phyloP scores from a whole-genome alignment of 83 land plant genomes.

The Larix sibirica region DNA sequence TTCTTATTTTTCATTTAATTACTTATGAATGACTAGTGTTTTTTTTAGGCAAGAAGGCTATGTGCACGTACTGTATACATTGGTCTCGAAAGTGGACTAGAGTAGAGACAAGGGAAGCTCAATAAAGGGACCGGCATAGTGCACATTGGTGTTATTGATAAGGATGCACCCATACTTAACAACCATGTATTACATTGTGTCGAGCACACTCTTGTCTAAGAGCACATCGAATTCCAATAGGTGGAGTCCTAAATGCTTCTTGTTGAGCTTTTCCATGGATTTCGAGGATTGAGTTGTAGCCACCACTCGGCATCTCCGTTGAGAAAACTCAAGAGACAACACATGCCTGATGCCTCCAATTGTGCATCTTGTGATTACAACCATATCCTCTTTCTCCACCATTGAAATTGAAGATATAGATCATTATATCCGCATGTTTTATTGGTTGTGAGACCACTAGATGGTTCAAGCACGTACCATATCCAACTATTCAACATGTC shows the following conservation, averaged over 20 bases:
- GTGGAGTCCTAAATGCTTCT: constrained; percentile 18
- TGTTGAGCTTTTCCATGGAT: constrained; percentile 50
- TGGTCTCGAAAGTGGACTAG: constrained; percentile 61
- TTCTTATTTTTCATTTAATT: neutral
- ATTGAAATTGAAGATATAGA: too few species aligned
- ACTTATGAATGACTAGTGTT: neutral
- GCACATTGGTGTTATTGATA: constrained; percentile 89
- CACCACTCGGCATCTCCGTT: constrained; percentile 56
- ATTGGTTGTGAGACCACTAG: too few species aligned
- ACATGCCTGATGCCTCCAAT: constrained; percentile 85
- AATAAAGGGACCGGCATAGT: constrained; percentile 70
- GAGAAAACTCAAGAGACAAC: constrained; percentile 70
- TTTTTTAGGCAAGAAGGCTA: neutral
- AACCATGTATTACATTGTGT: constrained; percentile 31
- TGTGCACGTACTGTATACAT: constrained; percentile 64
- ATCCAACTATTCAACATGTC: too few species aligned
- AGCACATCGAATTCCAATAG: constrained; percentile 54
- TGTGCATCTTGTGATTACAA: constrained; percentile 87
- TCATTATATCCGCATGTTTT: too few species aligned
- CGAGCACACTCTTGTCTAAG: constrained; percentile 53
- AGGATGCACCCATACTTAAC: constrained; percentile 70
- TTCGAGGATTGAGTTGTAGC: constrained; percentile 66
- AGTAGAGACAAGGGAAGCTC: constrained; percentile 69
- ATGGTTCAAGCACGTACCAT: too few species aligned
- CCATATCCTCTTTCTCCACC: constrained; percentile 29